A percentile compares a stretch with the other conserved stretches of the same genome.
Conservation (phyloP, 805 yeast genomes). For the Candida insectorum region DNA sequence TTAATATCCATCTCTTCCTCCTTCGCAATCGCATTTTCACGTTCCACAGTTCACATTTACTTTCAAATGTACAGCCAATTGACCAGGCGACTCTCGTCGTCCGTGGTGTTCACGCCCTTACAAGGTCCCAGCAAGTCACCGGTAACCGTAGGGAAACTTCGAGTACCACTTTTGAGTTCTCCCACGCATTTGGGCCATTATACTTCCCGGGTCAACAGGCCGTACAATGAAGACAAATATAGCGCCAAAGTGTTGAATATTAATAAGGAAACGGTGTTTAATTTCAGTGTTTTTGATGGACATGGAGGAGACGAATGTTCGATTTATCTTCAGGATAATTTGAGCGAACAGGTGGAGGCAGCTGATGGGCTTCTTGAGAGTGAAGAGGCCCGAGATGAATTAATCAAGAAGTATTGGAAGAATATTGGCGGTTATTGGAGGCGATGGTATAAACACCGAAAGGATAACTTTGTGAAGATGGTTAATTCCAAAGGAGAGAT, state of each 20-base stretch:
- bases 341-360: conserved; percentile 53
- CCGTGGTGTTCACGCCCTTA: conserved; percentile 13
- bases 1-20: too few relatives aligned
- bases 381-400: conserved; percentile 30
- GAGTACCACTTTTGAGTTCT: conserved; percentile 57
- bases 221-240: conserved; percentile 78
- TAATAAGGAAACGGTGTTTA: conserved; percentile 39
- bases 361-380: conserved; percentile 23
- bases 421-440: conserved; percentile 85
- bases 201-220: conserved; percentile 70
- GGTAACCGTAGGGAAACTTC: conserved; percentile 27
- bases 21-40: too few relatives aligned
- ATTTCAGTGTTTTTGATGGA: conserved; percentile 83
- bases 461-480: conserved; percentile 27
- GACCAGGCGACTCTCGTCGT: not conserved
- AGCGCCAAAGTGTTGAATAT: conserved; percentile 57
- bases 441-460: conserved; percentile 56
- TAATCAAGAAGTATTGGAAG: conserved; percentile 53
- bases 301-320: conserved; percentile 88
- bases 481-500: conserved; percentile 16
- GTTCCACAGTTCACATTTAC: too few relatives aligned
- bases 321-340: conserved; percentile 49
- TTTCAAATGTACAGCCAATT: too few relatives aligned
- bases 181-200: conserved; percentile 80
- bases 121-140: conserved; percentile 1